A percentile compares a stretch with the other conserved stretches of the same genome.
phyloP scores from a whole-genome alignment of 345 rosid species.

The Linum trigynum region DNA sequence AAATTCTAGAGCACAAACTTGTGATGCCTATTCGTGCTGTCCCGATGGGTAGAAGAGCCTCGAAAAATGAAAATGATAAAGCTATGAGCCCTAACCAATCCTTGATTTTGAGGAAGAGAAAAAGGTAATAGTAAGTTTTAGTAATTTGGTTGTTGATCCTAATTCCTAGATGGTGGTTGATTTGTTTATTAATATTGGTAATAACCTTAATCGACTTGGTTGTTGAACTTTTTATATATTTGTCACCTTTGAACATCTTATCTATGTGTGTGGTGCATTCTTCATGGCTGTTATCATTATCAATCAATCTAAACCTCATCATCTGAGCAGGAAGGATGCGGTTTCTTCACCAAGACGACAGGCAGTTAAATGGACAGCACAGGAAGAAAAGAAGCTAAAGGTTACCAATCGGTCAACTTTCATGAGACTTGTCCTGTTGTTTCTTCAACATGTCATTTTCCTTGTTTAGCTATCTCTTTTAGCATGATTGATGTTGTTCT shows the following conservation, averaged over 20 bases:
- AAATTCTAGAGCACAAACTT: conserved; percentile 5
- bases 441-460: background rate
- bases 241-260: background rate
- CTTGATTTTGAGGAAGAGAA: conserved; percentile 5
- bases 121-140: conserved; percentile 18
- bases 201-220: no score
- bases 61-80: conserved; percentile 17
- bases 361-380: background rate
- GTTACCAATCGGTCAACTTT: background rate
- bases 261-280: background rate
- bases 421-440: background rate
- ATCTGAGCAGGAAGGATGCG: background rate
- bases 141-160: background rate
- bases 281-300: background rate
- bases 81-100: conserved; percentile 10
- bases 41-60: conserved; percentile 1
- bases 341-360: background rate
- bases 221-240: no score
- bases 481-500: background rate
- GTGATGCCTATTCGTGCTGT: conserved; percentile 16
- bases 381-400: background rate
- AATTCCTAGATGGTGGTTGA: no score
- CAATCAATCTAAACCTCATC: no score
- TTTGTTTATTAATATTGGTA: no score
- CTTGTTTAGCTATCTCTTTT: background rate